Evolutionary conservation across 768 basidiomycete genomes (phyloP).

Genomic region (Naematelia aurantialba): DNA sequence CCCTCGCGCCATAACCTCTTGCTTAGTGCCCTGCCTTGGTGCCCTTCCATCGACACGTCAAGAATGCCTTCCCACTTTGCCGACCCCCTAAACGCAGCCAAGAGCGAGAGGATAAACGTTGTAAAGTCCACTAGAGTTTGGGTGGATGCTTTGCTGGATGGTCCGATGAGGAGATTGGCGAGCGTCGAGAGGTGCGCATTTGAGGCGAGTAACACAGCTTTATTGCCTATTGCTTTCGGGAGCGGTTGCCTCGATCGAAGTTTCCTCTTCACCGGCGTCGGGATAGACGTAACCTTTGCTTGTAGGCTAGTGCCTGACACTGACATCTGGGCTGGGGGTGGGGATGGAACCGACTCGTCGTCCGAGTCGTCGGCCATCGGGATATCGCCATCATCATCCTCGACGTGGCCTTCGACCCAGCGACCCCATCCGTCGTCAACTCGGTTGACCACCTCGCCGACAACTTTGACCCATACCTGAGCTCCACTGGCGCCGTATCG

Average conservation of each 20-base stretch:
- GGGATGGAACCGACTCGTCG: conserved; percentile 24
- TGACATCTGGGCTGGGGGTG: neutral
- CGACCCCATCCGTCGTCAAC: conserved; percentile 42
- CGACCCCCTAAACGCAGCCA: conserved; percentile 59
- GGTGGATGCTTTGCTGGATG: conserved; percentile 38
- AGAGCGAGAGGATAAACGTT: conserved; percentile 60
- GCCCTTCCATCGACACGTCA: conserved; percentile 50
- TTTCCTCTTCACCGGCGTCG: conserved; percentile 55
- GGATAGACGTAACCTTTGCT: conserved; percentile 49
- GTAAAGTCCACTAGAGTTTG: conserved; percentile 57
- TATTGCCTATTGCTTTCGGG: conserved; percentile 56
- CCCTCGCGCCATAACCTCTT: conserved; percentile 64
- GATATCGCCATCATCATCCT: conserved; percentile 20
- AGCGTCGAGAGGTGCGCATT: conserved; percentile 47
- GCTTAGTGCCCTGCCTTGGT: conserved; percentile 33
- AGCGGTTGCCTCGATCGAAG: conserved; percentile 17
- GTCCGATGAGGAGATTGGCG: conserved; percentile 51
- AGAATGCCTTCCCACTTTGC: conserved; percentile 60
- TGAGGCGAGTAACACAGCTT: conserved; percentile 61
- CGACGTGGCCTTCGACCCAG: conserved; percentile 39
- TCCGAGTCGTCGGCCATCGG: conserved; percentile 16
- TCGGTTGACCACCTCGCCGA: conserved; percentile 19
- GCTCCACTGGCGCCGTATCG: conserved; percentile 22
- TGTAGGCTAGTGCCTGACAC: neutral
- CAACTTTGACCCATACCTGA: conserved; percentile 33